Evolutionary conservation across 148 eudicot genomes (phyloP).

Genomic region (Vaccinium darrowii): DNA sequence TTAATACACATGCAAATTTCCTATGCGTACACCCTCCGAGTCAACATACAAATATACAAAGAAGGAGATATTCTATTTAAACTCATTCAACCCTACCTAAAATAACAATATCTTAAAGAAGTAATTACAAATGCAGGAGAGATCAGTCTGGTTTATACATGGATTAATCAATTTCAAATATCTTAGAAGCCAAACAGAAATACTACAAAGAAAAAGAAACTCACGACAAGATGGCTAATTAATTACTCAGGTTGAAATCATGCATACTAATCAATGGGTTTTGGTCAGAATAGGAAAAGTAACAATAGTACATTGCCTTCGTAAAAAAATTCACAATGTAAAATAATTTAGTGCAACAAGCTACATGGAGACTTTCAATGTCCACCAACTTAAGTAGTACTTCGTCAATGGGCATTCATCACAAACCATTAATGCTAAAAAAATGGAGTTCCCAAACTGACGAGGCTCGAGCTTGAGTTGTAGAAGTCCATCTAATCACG

Average conservation of each 20-base stretch:
- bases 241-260: neutral
- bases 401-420: neutral
- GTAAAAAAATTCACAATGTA: neutral
- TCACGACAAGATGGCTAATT: neutral
- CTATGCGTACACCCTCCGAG: neutral
- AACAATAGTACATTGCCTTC: neutral
- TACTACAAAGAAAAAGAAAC: neutral
- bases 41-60: neutral
- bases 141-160: neutral
- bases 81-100: neutral
- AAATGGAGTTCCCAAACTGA: slow-evolving; percentile 11
- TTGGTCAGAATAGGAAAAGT: neutral
- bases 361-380: neutral
- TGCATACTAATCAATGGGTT: neutral
- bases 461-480: slow-evolving; percentile 15
- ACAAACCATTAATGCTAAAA: neutral
- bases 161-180: neutral
- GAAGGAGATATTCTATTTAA: neutral
- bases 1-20: neutral
- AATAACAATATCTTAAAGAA: neutral
- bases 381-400: neutral
- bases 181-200: neutral
- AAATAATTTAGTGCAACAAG: neutral
- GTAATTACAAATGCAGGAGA: neutral
- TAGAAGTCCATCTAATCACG: slow-evolving; percentile 13